A percentile compares a stretch with the other conserved stretches of the same genome.
These are phyloP conservation scores for Backusella psychrophila DNA, from an alignment of 192 early-diverging fungal genomes.

Conservation along the genomic window DNA sequence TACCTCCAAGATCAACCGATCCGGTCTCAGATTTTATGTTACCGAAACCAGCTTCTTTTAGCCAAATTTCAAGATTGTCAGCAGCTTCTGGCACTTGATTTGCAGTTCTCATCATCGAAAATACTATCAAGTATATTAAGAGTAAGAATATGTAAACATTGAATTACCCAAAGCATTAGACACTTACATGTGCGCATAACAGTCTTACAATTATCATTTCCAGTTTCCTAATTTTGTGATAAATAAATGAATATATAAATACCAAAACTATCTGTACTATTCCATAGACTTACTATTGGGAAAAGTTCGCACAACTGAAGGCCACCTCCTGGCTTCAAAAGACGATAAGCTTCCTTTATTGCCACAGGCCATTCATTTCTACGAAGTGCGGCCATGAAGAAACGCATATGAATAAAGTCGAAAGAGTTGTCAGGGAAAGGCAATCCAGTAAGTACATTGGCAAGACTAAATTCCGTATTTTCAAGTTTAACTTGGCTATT, in stretches of 20 bases:
- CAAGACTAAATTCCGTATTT: slow-evolving; percentile 22
- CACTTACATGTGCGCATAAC: not conserved
- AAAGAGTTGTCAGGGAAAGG: slow-evolving; percentile 30
- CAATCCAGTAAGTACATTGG: slow-evolving; percentile 18
- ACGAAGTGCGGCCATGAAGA: slow-evolving; percentile 1
- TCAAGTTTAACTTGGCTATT: slow-evolving; percentile 9
- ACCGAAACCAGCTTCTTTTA: not conserved
- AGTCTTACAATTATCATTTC: not conserved
- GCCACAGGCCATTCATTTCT: slow-evolving; percentile 12
- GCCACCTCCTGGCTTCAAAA: slow-evolving; percentile 26
- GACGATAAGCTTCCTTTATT: slow-evolving; percentile 9
- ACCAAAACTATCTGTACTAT: not conserved
- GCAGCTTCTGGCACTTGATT: not conserved
- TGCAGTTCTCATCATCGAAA: not conserved
- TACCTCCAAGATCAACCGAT: not conserved
- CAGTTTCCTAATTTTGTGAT: not conserved
- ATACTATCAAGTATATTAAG: not conserved
- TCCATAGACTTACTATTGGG: not conserved
- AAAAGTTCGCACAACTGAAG: slow-evolving; percentile 19
- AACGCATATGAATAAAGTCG: slow-evolving; percentile 28
- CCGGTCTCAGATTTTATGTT: not conserved
- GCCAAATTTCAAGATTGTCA: not conserved
- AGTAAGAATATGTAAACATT: not conserved
- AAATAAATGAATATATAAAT: not conserved
- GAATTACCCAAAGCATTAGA: not conserved